Evolutionary conservation across 179 eudicot species (phyloP).

Genomic region (Heliamphora pulchella): DNA sequence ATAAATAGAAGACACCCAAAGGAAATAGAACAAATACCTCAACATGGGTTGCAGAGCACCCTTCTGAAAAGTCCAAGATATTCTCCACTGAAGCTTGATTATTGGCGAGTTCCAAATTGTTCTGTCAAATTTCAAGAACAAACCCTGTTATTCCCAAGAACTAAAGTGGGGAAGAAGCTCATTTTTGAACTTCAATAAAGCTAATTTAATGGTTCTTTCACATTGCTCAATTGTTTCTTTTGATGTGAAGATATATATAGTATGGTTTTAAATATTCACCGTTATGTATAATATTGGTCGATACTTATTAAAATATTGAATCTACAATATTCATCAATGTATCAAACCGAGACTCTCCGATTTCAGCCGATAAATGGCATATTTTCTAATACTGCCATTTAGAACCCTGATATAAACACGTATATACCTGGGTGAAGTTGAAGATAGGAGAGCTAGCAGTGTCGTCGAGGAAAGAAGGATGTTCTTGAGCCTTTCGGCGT

Average conservation of each 20-base stretch:
- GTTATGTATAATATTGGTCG: too few species aligned
- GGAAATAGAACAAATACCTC: slow-evolving; percentile 23
- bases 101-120: slow-evolving; percentile 16
- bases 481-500: slow-evolving; percentile 15
- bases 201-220: too few species aligned
- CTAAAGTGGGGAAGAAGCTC: neutral
- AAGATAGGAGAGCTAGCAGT: slow-evolving; percentile 69
- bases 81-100: slow-evolving; percentile 20
- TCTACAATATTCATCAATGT: too few species aligned
- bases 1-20: neutral
- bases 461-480: slow-evolving; percentile 55
- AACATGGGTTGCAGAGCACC: slow-evolving; percentile 35
- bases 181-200: too few species aligned
- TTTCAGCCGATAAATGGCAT: too few species aligned
- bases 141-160: neutral
- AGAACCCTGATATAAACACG: too few species aligned
- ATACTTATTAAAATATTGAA: too few species aligned
- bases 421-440: slow-evolving; percentile 35
- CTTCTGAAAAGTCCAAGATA: slow-evolving; percentile 38
- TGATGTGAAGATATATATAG: too few species aligned
- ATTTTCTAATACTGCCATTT: too few species aligned
- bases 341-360: too few species aligned
- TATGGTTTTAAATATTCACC: too few species aligned
- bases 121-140: slow-evolving; percentile 12
- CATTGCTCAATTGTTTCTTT: too few species aligned